Conservation (phyloP, 2,329 filamentous ascomycete species). For the Cryphonectria parasitica region DNA sequence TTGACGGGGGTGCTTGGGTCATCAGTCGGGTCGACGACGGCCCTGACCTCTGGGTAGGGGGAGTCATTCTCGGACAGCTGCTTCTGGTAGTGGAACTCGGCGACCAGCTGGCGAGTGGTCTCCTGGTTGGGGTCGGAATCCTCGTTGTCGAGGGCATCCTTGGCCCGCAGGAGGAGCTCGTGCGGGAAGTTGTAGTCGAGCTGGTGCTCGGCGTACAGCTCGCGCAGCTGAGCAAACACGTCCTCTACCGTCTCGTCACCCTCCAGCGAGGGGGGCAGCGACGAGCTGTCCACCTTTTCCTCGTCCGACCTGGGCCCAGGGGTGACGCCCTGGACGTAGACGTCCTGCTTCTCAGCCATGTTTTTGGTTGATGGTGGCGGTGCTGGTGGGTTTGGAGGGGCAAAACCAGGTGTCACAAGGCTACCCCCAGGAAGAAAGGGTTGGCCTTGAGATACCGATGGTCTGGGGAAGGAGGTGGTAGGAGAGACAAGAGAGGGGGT, state of each 20-base stretch:
- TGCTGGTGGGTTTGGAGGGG: not conserved
- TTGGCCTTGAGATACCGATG: not conserved
- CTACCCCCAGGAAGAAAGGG: not conserved
- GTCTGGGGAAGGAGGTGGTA: not conserved
- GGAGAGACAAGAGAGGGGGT: no score
- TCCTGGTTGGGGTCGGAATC: slow-evolving; percentile 20
- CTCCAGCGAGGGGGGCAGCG: slow-evolving; percentile 2
- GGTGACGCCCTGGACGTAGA: slow-evolving; percentile 15
- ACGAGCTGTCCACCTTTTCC: slow-evolving; percentile 16
- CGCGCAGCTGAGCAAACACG: slow-evolving; percentile 20
- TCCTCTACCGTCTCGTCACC: slow-evolving; percentile 11
- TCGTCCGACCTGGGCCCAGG: slow-evolving; percentile 5
- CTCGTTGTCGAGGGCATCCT: slow-evolving; percentile 21
- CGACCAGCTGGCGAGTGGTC: slow-evolving; percentile 19
- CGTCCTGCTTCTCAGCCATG: slow-evolving; percentile 18
- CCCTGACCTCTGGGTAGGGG: slow-evolving; percentile 61
- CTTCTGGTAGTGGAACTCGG: slow-evolving; percentile 19
- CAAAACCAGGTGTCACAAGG: not conserved
- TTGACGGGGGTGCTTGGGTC: slow-evolving; percentile 53
- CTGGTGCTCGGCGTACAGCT: slow-evolving; percentile 22
- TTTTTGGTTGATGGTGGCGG: not conserved
- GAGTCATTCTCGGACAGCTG: slow-evolving; percentile 21
- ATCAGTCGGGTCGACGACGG: slow-evolving; percentile 61
- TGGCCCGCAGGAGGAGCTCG: slow-evolving; percentile 13
- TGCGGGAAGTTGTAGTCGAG: slow-evolving; percentile 23